A percentile compares a stretch with the other conserved stretches of the same genome.
These are phyloP conservation scores for Pharus latifolius DNA, from an alignment of 176 grass and related monocot genomes.

Conservation along the genomic window DNA sequence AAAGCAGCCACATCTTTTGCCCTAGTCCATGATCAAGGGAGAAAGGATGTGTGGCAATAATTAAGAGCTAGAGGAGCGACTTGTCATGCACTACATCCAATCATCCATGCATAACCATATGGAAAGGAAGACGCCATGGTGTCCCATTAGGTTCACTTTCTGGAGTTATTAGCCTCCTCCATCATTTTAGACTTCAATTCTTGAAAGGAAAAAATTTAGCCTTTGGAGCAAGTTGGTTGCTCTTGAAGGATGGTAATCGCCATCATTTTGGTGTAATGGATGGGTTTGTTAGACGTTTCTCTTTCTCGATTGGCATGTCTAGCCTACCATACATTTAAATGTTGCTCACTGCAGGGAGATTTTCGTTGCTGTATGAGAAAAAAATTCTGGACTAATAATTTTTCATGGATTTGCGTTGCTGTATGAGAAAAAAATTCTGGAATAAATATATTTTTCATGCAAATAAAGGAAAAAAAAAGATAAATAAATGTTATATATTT, in stretches of 20 bases:
- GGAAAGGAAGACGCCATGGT: slow-evolving; percentile 23
- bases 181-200: slow-evolving; percentile 27
- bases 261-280: slow-evolving; percentile 7
- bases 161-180: slow-evolving; percentile 12
- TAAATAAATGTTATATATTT: background rate
- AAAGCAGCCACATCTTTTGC: slow-evolving; percentile 16
- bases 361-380: background rate
- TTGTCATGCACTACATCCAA: slow-evolving; percentile 23
- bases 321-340: slow-evolving; percentile 6
- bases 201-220: slow-evolving; percentile 15
- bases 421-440: background rate
- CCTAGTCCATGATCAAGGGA: slow-evolving; percentile 3
- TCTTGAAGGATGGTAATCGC: slow-evolving; percentile 4
- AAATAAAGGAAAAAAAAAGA: background rate
- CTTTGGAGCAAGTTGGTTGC: slow-evolving; percentile 16
- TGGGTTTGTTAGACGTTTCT: slow-evolving; percentile 20
- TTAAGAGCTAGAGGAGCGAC: slow-evolving; percentile 16
- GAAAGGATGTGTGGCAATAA: slow-evolving; percentile 6
- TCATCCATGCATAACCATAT: slow-evolving; percentile 14
- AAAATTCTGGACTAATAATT: background rate
- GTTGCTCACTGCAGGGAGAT: slow-evolving; percentile 7
- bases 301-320: background rate
- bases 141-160: slow-evolving; percentile 32
- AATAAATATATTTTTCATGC: slow-evolving; percentile 4
- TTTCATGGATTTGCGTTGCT: slow-evolving; percentile 17